Conservation (phyloP, 2,329 filamentous ascomycete species). For the Stenocarpella maydis region DNA sequence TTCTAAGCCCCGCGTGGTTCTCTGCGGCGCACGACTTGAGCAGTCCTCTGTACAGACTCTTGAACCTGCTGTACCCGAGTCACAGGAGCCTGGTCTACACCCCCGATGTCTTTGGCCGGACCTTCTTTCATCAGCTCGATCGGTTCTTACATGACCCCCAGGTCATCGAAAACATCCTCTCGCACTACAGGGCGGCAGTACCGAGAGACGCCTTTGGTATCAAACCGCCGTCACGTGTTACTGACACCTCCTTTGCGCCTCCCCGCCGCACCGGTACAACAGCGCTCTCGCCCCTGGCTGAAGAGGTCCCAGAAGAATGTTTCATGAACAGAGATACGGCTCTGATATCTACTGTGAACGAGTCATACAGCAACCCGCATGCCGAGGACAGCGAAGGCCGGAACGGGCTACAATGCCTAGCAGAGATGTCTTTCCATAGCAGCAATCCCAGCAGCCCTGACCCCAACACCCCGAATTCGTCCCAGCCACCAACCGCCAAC, state of each 20-base stretch:
- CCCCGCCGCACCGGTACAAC: slow-evolving; percentile 34
- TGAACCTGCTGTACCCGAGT: slow-evolving; percentile 46
- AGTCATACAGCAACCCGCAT: slow-evolving; percentile 44
- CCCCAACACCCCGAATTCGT: slow-evolving; percentile 39
- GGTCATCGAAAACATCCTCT: slow-evolving; percentile 43
- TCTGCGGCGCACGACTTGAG: slow-evolving; percentile 37
- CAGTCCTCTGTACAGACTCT: slow-evolving; percentile 41
- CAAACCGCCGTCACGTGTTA: slow-evolving; percentile 40
- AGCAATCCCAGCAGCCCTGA: slow-evolving; percentile 29
- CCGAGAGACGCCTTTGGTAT: slow-evolving; percentile 60
- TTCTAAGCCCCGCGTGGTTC: slow-evolving; percentile 50
- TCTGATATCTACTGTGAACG: slow-evolving; percentile 49
- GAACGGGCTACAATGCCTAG: slow-evolving; percentile 67
- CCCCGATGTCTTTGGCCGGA: slow-evolving; percentile 61
- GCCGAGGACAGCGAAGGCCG: slow-evolving; percentile 56
- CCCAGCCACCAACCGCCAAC: slow-evolving; percentile 34
- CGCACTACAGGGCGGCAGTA: slow-evolving; percentile 37
- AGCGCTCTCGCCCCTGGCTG: slow-evolving; percentile 34
- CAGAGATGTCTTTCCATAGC: slow-evolving; percentile 57
- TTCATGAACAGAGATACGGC: slow-evolving; percentile 45
- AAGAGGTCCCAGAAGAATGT: slow-evolving; percentile 36
- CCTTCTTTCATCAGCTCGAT: slow-evolving; percentile 56
- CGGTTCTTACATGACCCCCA: slow-evolving; percentile 40
- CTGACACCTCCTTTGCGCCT: slow-evolving; percentile 6
- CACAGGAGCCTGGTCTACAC: slow-evolving; percentile 1